Conservation (phyloP, 306 rosid genomes). For the Lathyrus oleraceus region DNA sequence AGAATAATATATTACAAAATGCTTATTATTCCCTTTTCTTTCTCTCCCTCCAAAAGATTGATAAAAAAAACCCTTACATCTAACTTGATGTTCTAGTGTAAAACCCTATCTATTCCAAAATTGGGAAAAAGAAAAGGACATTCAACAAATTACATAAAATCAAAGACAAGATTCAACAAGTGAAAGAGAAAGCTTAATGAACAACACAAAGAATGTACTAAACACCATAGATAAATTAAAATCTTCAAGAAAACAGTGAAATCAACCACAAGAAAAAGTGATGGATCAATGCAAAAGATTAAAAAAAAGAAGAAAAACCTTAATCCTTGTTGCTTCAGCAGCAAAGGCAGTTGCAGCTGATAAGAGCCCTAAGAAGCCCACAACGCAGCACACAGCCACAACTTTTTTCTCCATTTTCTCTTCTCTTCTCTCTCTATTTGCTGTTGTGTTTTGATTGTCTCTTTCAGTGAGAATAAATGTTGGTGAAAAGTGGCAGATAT, state of each 20-base stretch:
- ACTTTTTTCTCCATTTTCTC: conserved; percentile 67
- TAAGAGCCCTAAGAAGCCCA: conserved; percentile 66
- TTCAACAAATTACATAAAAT: not conserved
- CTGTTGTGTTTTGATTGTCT: not conserved
- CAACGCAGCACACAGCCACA: conserved; percentile 50
- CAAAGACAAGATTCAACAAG: not conserved
- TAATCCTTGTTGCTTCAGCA: conserved; percentile 82
- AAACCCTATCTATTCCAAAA: conserved; percentile 3
- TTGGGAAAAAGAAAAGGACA: conserved; percentile 25
- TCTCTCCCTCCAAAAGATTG: conserved; percentile 13
- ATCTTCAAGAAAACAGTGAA: conserved; percentile 12
- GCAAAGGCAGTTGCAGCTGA: conserved; percentile 77
- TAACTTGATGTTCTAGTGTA: not conserved
- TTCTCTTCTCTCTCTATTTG: not conserved
- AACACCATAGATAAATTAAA: conserved; percentile 6
- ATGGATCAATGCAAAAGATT: not conserved
- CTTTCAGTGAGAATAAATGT: conserved; percentile 21
- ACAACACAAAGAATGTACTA: not conserved
- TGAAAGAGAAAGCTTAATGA: conserved; percentile 18
- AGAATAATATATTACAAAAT: too few relatives aligned
- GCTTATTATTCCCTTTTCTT: too few relatives aligned
- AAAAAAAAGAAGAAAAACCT: conserved; percentile 48
- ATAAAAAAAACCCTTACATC: not conserved
- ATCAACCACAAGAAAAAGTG: conserved; percentile 13
- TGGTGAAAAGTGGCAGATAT: not conserved